Evolutionary conservation across 129 eudicot genomes (phyloP).

Genomic region (Flaveria linearis): DNA sequence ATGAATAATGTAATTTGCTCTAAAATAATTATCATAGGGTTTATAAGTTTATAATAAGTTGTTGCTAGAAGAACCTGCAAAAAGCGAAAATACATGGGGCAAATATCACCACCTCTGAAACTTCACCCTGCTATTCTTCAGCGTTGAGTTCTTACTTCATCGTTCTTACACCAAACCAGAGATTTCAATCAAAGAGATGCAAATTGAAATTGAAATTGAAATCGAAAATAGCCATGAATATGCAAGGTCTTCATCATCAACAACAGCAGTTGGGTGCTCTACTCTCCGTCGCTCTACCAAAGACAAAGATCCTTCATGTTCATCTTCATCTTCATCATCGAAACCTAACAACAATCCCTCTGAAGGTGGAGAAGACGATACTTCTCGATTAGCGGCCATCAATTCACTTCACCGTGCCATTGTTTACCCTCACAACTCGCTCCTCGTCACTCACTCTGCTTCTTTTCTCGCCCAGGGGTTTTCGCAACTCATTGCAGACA

Average conservation of each 20-base stretch:
- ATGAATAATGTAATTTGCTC: too few relatives aligned
- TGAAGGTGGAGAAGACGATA: conserved; percentile 49
- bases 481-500: conserved; percentile 83
- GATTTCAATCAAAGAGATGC: conserved; percentile 44
- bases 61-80: background rate
- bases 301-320: conserved; percentile 39
- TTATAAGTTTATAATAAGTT: background rate
- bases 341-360: conserved; percentile 29
- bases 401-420: conserved; percentile 81
- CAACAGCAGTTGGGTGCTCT: conserved; percentile 88
- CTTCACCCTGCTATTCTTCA: conserved; percentile 13
- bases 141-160: conserved; percentile 5
- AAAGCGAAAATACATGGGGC: background rate
- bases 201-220: conserved; percentile 11
- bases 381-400: conserved; percentile 66
- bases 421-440: conserved; percentile 82
- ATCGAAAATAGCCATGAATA: conserved; percentile 29
- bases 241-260: conserved; percentile 96
- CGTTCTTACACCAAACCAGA: conserved; percentile 28
- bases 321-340: conserved; percentile 34
- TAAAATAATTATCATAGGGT: background rate
- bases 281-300: conserved; percentile 76
- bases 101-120: background rate
- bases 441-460: conserved; percentile 86
- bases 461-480: conserved; percentile 83